Conservation (phyloP, 345 rosid genomes). For the Zanthoxylum bungeanum region DNA sequence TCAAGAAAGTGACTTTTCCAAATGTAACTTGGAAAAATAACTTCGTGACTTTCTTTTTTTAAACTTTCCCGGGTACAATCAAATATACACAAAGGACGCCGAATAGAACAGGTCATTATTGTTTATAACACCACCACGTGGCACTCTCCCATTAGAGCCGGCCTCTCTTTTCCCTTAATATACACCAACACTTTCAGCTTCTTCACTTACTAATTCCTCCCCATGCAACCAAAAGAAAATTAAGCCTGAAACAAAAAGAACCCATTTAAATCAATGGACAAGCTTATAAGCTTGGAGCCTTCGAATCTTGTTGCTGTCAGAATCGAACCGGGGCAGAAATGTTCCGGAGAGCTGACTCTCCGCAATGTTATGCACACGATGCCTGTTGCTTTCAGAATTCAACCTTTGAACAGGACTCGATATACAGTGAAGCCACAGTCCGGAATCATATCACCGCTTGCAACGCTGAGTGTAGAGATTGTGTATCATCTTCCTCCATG, state of each 20-base stretch:
- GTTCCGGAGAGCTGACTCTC: too few relatives aligned
- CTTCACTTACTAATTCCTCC: constrained; percentile 1
- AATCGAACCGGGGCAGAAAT: constrained; percentile 46
- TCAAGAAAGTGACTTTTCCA: constrained; percentile 20
- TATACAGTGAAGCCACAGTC: constrained; percentile 51
- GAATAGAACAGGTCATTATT: constrained; percentile 44
- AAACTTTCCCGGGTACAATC: neutral
- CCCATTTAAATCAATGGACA: constrained; percentile 35
- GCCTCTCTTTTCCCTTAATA: constrained; percentile 27
- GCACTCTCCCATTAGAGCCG: too few relatives aligned
- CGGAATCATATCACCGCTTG: constrained; percentile 52
- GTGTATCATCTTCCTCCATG: constrained; percentile 35
- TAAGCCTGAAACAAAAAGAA: neutral
- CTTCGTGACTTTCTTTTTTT: neutral
- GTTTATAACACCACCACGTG: constrained; percentile 46
- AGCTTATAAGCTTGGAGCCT: constrained; percentile 61
- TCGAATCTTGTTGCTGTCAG: constrained; percentile 42
- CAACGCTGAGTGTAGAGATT: constrained; percentile 43
- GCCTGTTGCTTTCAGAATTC: constrained; percentile 54
- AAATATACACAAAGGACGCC: constrained; percentile 19
- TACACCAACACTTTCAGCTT: neutral
- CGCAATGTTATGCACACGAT: too few relatives aligned
- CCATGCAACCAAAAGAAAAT: neutral
- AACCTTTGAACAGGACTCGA: constrained; percentile 39
- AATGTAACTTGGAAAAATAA: neutral